These are phyloP conservation scores for Myxozyma kluyveri DNA, from an alignment of 805 yeast genomes.

Conservation along the genomic window DNA sequence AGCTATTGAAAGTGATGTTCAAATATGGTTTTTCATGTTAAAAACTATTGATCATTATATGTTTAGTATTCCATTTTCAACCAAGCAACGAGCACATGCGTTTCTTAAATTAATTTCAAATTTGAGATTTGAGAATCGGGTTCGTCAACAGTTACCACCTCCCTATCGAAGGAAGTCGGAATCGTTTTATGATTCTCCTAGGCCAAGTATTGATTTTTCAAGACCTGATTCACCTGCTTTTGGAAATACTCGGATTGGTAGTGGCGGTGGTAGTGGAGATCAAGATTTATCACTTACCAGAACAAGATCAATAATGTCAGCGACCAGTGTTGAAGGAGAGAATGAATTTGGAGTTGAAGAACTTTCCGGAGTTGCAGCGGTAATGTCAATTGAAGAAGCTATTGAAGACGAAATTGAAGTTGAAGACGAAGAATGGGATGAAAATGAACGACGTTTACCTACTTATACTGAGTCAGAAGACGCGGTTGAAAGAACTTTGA, in stretches of 20 bases:
- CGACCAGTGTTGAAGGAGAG: background rate
- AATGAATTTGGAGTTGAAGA: background rate
- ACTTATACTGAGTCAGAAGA: constrained; percentile 26
- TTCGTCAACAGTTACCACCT: constrained; percentile 37
- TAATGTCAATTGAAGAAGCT: constrained; percentile 7
- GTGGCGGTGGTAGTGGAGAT: background rate
- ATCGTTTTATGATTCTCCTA: constrained; percentile 17
- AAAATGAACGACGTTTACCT: constrained; percentile 25
- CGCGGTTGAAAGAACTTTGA: constrained; percentile 28
- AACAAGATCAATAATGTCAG: background rate
- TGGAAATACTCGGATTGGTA: background rate
- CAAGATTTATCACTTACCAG: background rate
- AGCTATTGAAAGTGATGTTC: constrained; percentile 21
- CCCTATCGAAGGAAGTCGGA: constrained; percentile 31
- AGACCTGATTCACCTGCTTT: background rate
- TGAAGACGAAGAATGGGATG: constrained; percentile 29
- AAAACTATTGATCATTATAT: constrained; percentile 16
- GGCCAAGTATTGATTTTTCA: constrained; percentile 8
- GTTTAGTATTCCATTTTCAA: constrained; percentile 35
- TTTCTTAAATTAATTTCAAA: constrained; percentile 35
- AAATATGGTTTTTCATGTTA: constrained; percentile 25
- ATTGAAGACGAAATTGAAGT: constrained; percentile 26
- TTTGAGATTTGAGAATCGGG: constrained; percentile 37
- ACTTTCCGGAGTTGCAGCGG: background rate
- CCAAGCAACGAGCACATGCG: constrained; percentile 31